Evolutionary conservation across 1,139 yeast genomes (phyloP), one percentile per base, ranked within the genome.

Genomic region (Pichia sp.): DNA sequence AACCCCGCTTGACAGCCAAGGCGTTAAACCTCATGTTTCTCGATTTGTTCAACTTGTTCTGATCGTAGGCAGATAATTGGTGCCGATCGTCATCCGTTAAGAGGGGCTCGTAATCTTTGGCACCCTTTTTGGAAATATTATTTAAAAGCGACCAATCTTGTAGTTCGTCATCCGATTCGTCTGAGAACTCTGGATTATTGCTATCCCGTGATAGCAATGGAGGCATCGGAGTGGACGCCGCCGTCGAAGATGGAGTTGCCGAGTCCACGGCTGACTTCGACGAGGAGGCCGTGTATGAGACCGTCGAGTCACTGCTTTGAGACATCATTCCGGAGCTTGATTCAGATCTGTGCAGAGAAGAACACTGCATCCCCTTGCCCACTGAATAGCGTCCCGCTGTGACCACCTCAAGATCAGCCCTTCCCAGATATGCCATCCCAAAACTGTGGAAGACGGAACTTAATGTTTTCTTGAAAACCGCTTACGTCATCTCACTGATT

Each of bases 31-130:
- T 90, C 28, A 87, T 82, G 23, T 77, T 68, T 49, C 87, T 73
- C 9, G 95, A 82, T 36, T 74, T 75, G 9, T 71, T 70, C 5
- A 91, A 71, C 19, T 75, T 71, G 5, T 68, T 62, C 2, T 63
- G 65, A 66, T 91, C 97, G 23, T 77, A 71, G 3, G 67, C 64
- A 0, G 95, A 84, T 0, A 91, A 89, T 66, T 85, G 93, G 0
- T 19, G 21, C 4, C 44, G 39, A 12, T 53, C 58, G 3, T 44
- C 18, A 34, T 48, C 36, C 13, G 54, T 47, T 44, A 55, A 22
- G 9, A 64, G 47, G 2, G 96, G 96, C 55, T 83, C 96, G 60
- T 83, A 86, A 58, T 88, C 96, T 66, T 91, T 91, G 55, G 83
- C 93, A 2, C 96, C 96, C 56, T 93, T 71, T 25, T 53, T 55